A percentile compares a stretch with the other conserved stretches of the same genome.
These are phyloP conservation scores for Tricholoma bakamatsutake DNA, from an alignment of 768 basidiomycete species.

Conservation along the genomic window DNA sequence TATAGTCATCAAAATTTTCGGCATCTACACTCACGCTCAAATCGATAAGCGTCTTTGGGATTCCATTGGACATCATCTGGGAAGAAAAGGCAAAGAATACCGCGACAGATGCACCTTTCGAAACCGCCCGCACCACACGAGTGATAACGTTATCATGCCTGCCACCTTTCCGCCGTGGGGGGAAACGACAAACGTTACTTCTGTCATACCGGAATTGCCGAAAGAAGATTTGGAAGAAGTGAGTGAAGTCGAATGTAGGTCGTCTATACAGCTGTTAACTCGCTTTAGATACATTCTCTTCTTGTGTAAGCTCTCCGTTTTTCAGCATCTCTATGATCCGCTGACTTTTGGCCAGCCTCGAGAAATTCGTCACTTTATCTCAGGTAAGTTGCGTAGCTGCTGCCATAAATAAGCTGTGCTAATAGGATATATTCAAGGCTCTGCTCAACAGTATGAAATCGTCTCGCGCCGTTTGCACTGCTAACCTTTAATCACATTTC, in stretches of 20 bases:
- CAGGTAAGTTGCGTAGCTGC: slow-evolving; percentile 22
- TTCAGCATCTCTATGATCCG: not conserved
- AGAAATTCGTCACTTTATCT: slow-evolving; percentile 40
- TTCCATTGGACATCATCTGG: slow-evolving; percentile 31
- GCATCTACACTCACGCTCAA: slow-evolving; percentile 35
- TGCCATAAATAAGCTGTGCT: not conserved
- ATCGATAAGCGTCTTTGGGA: slow-evolving; percentile 33
- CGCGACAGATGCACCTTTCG: not conserved
- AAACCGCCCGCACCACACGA: not conserved
- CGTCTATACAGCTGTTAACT: not conserved
- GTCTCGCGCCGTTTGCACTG: not conserved
- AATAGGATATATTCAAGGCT: slow-evolving; percentile 18
- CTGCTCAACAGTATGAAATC: not conserved
- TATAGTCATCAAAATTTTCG: slow-evolving; percentile 31
- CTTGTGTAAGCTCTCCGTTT: slow-evolving; percentile 37
- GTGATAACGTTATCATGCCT: not conserved
- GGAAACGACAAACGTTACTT: not conserved
- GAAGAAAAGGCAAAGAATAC: slow-evolving; percentile 21
- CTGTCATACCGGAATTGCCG: not conserved
- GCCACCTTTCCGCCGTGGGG: not conserved
- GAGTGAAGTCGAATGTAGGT: not conserved
- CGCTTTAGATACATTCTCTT: slow-evolving; percentile 44
- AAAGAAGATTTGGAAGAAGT: slow-evolving; percentile 1
- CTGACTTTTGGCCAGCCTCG: slow-evolving; percentile 22
- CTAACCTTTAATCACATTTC: not conserved